These are phyloP conservation scores for Daedaleopsis nitida DNA, from an alignment of 768 basidiomycete species.

Conservation along the genomic window DNA sequence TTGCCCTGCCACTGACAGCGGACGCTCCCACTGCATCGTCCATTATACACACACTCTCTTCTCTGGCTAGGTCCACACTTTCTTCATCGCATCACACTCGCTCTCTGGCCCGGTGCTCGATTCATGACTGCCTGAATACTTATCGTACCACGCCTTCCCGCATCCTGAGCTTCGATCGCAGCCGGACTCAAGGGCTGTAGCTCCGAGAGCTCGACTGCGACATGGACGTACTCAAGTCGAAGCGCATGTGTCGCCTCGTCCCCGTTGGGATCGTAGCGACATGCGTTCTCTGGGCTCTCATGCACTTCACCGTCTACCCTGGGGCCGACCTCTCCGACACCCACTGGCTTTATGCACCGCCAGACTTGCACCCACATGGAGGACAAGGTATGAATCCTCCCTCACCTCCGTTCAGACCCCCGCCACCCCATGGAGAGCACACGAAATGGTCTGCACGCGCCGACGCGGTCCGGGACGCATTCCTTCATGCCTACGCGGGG, in stretches of 20 bases:
- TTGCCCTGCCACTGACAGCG: too few species aligned
- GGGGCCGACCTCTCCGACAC: slow-evolving; percentile 3
- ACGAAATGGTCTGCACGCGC: slow-evolving; percentile 56
- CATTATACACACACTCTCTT: too few species aligned
- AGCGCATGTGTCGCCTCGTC: slow-evolving; percentile 5
- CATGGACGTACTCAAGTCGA: slow-evolving; percentile 4
- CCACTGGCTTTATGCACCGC: slow-evolving; percentile 9
- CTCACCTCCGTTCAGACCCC: not conserved
- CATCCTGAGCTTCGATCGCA: too few species aligned
- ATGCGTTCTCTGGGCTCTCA: slow-evolving; percentile 8
- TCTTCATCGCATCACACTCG: too few species aligned
- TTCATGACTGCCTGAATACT: not conserved
- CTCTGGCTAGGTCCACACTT: too few species aligned
- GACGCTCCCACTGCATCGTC: too few species aligned
- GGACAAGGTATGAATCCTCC: not conserved
- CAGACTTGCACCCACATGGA: slow-evolving; percentile 5
- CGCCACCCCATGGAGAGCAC: slow-evolving; percentile 3
- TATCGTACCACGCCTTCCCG: too few species aligned
- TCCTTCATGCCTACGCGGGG: slow-evolving; percentile 64
- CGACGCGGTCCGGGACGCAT: slow-evolving; percentile 59
- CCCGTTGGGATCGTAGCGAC: slow-evolving; percentile 8
- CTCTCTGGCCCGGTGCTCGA: not conserved
- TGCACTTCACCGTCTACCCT: slow-evolving; percentile 4
- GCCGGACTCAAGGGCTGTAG: too few species aligned
- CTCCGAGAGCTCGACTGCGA: too few species aligned